These are phyloP conservation scores for Exophiala bonariae DNA, from an alignment of 2,329 filamentous ascomycete genomes.

Conservation along the genomic window DNA sequence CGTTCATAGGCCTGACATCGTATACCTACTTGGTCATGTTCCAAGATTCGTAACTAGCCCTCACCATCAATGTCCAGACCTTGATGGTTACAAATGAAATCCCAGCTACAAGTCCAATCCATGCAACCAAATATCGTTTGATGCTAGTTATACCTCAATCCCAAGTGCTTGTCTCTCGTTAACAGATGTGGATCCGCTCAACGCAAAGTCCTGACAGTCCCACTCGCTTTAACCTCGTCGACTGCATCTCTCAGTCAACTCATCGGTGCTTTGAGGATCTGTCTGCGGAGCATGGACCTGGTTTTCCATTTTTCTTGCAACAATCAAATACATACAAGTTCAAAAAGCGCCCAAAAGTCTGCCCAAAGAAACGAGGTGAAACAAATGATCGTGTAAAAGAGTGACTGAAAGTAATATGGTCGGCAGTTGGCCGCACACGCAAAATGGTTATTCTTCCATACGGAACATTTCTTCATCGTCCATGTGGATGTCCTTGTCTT, in stretches of 20 bases:
- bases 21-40: too few relatives aligned
- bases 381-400: neutral
- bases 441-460: slow-evolving; percentile 76
- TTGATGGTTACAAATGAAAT: too few relatives aligned
- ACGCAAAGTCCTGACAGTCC: slow-evolving; percentile 27
- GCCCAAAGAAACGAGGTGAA: neutral
- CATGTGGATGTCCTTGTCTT: slow-evolving; percentile 54
- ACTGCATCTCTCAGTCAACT: slow-evolving; percentile 22
- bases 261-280: slow-evolving; percentile 30
- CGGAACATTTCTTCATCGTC: slow-evolving; percentile 96
- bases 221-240: slow-evolving; percentile 33
- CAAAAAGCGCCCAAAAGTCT: neutral
- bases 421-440: neutral
- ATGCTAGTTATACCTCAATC: slow-evolving; percentile 6
- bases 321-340: slow-evolving; percentile 10
- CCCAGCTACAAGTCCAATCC: too few relatives aligned
- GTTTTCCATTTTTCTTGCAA: slow-evolving; percentile 13
- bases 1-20: too few relatives aligned
- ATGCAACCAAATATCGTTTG: slow-evolving; percentile 3
- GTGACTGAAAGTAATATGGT: slow-evolving; percentile 1
- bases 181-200: slow-evolving; percentile 26
- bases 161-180: slow-evolving; percentile 18
- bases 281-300: slow-evolving; percentile 25
- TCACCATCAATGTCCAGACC: too few relatives aligned
- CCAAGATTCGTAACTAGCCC: too few relatives aligned